These are phyloP conservation scores for Eutrema japonicum DNA, from an alignment of 345 rosid species.

Conservation along the genomic window DNA sequence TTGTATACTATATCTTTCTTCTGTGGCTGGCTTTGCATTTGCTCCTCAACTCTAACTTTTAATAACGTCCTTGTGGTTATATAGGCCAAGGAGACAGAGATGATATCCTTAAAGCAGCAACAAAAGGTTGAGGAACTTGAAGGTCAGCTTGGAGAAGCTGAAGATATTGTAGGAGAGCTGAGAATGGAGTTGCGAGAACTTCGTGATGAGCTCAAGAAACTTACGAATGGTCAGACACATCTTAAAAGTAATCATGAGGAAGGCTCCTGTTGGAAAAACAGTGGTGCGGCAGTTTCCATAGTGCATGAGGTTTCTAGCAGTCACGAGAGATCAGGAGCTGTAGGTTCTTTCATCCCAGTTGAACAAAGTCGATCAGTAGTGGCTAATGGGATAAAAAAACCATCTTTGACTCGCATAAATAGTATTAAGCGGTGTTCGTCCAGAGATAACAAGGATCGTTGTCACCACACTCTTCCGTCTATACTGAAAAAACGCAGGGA, in stretches of 20 bases:
- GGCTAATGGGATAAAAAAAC: constrained; percentile 44
- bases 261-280: neutral
- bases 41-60: neutral
- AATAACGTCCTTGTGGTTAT: constrained; percentile 25
- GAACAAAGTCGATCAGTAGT: constrained; percentile 38
- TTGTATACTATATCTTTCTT: constrained; percentile 6
- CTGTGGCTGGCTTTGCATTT: constrained; percentile 24
- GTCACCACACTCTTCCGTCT: constrained; percentile 68
- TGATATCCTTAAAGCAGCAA: constrained; percentile 53
- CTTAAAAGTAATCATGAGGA: constrained; percentile 20
- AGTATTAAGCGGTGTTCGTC: constrained; percentile 50
- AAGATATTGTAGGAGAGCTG: constrained; percentile 82
- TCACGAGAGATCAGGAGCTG: constrained; percentile 38
- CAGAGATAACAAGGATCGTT: constrained; percentile 50
- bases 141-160: constrained; percentile 89
- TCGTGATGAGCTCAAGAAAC: constrained; percentile 65
- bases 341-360: constrained; percentile 44
- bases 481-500: constrained; percentile 67
- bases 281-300: constrained; percentile 37
- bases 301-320: constrained; percentile 41
- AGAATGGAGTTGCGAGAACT: constrained; percentile 69
- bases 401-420: constrained; percentile 40
- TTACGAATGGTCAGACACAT: constrained; percentile 34
- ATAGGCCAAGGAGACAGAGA: constrained; percentile 76
- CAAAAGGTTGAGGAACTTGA: constrained; percentile 81